Conservation (phyloP, 192 early-diverging fungal species). For the Coemansia sp. region DNA sequence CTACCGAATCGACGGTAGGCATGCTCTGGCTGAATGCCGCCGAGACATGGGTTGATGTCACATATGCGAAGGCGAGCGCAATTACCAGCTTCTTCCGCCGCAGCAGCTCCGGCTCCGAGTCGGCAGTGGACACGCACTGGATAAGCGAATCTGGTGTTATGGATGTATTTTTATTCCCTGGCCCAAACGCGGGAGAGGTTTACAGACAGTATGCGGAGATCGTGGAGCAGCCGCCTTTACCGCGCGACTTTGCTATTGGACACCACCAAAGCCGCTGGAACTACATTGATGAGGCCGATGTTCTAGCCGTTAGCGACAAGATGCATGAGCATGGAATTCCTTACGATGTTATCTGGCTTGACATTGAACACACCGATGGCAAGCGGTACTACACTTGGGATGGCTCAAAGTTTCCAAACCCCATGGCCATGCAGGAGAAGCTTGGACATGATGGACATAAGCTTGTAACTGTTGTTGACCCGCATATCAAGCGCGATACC, state of each 20-base stretch:
- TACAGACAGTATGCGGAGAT: slow-evolving; percentile 70
- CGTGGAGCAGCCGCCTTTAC: slow-evolving; percentile 80
- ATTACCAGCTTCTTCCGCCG: slow-evolving; percentile 34
- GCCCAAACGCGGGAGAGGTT: slow-evolving; percentile 66
- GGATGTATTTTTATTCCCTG: slow-evolving; percentile 86
- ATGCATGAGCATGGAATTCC: slow-evolving; percentile 93
- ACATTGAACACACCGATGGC: slow-evolving; percentile 99
- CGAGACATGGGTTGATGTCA: slow-evolving; percentile 98
- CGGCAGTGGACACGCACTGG: slow-evolving; percentile 74
- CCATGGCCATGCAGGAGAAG: slow-evolving; percentile 76
- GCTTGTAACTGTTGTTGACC: slow-evolving; percentile 96
- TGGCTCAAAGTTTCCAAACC: slow-evolving; percentile 82
- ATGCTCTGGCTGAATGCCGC: slow-evolving; percentile 92
- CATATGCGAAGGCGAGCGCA: slow-evolving; percentile 56
- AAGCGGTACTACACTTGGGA: slow-evolving; percentile 99
- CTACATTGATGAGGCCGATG: slow-evolving; percentile 90
- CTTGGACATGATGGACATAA: slow-evolving; percentile 68
- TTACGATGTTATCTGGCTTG: slow-evolving; percentile 98
- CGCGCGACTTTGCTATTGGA: slow-evolving; percentile 84
- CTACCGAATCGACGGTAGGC: slow-evolving; percentile 68
- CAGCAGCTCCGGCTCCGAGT: slow-evolving; percentile 21
- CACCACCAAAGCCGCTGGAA: slow-evolving; percentile 99
- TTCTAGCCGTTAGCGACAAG: slow-evolving; percentile 74
- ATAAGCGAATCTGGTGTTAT: slow-evolving; percentile 88
- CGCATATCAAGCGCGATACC: slow-evolving; percentile 89